A percentile compares a stretch with the other conserved stretches of the same genome.
phyloP scores from a whole-genome alignment of 2,329 filamentous ascomycete genomes.

The Hypoxylon sp. region DNA sequence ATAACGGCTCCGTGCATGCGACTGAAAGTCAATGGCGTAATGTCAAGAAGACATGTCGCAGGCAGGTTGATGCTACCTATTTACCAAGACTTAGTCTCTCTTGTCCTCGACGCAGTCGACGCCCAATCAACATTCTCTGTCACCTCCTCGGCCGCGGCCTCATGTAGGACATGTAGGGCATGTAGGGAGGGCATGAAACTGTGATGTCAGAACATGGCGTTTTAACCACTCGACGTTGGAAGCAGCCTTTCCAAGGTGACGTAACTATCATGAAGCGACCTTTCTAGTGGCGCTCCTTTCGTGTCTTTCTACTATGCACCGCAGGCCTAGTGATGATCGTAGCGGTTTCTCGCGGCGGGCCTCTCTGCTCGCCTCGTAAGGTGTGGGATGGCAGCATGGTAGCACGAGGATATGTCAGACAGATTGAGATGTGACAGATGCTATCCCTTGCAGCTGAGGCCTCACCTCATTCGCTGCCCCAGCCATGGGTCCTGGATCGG shows the following conservation, averaged over 20 bases:
- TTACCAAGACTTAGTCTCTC: constrained; percentile 12
- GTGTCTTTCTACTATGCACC: constrained; percentile 14
- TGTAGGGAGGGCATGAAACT: constrained; percentile 9
- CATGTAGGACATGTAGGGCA: too few species aligned
- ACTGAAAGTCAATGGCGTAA: constrained; percentile 24
- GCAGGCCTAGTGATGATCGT: constrained; percentile 24
- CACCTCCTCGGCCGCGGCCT: constrained; percentile 10
- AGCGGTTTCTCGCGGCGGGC: constrained; percentile 30
- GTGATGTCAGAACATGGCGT: constrained; percentile 33
- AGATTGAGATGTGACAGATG: constrained; percentile 36
- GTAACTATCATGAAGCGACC: constrained; percentile 27
- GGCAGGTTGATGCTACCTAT: constrained; percentile 14
- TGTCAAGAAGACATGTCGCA: constrained; percentile 21
- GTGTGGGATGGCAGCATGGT: constrained; percentile 33
- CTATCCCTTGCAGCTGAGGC: constrained; percentile 32
- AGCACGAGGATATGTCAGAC: constrained; percentile 30
- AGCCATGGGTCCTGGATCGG: constrained; percentile 35
- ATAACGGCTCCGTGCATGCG: constrained; percentile 28
- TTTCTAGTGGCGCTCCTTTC: constrained; percentile 21
- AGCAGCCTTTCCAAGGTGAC: constrained; percentile 26
- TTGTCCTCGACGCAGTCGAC: constrained; percentile 10
- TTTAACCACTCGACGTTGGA: constrained; percentile 15
- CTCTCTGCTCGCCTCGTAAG: constrained; percentile 18
- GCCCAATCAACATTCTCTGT: constrained; percentile 21
- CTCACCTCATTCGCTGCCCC: constrained; percentile 32